Evolutionary conservation across 768 basidiomycete species (phyloP), one percentile per base, ranked within the genome.

Genomic region (Mycena filopes): DNA sequence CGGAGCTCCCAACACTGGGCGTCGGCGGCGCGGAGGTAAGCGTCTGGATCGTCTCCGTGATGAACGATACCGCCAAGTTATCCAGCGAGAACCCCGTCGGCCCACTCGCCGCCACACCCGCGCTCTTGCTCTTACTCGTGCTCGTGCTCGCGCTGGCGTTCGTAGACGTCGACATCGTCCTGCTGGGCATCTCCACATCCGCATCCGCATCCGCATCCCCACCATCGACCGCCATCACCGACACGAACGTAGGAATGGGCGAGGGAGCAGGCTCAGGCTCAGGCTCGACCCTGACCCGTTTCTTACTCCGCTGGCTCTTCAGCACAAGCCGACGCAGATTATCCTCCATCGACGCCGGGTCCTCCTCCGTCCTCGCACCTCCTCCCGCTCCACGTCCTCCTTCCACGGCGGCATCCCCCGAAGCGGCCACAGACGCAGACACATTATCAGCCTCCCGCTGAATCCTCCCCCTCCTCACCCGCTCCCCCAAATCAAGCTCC

Each of bases 11-110:
- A 10, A 21, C 43, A 8, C 13, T 21, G 40, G 65, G 57, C 55
- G 36, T 55, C 26, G 40, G 60, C 15, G 41, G 66, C 26, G 45
- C 71, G 7, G 80, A 74, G 57, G 81, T 78, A 46, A 78, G 72
- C 12, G 79, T 80, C 73, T 85, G 81, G 41, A 88, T 85, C 18
- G 86, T 82, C 74, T 87, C 84, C 0, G 83, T 80, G 61, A 89
- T 88, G 68, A 89, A 86, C 0, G 86, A 85, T 50, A 82, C 79
- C 1, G 87, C 87, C 36, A 89, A 75, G 50, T 86, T 83, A 41
- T 87, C 86, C 38, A 88, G 69, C n/a, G 63, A 64, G 49, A 64
- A 57, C 0, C 18, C 61, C n/a, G 51, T 51, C 8, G 51, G 4
- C 15, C 29, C 28, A 25, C 33, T 15, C 23, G 29, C 1, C 16